These are phyloP conservation scores for Hypoxylon sp. DNA, from an alignment of 2,329 filamentous ascomycete genomes.

Conservation along the genomic window DNA sequence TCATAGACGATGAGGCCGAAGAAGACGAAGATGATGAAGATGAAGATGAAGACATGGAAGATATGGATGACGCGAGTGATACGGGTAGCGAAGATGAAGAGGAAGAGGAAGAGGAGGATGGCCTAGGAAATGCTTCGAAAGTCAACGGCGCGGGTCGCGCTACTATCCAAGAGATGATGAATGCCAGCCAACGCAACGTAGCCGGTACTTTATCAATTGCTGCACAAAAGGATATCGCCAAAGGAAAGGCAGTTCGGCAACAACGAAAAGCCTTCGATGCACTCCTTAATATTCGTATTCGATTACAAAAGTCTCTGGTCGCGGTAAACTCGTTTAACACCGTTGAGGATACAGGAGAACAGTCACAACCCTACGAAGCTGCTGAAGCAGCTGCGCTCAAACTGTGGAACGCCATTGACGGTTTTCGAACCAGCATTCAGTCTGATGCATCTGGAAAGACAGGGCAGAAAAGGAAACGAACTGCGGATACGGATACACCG, in stretches of 20 bases:
- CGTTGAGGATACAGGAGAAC: slow-evolving; percentile 58
- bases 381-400: slow-evolving; percentile 88
- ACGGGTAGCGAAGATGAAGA: slow-evolving; percentile 49
- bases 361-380: slow-evolving; percentile 72
- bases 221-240: slow-evolving; percentile 81
- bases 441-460: slow-evolving; percentile 58
- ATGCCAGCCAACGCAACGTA: slow-evolving; percentile 74
- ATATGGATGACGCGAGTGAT: slow-evolving; percentile 46
- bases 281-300: slow-evolving; percentile 89
- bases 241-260: slow-evolving; percentile 86
- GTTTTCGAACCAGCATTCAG: slow-evolving; percentile 72
- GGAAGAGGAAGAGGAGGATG: slow-evolving; percentile 52
- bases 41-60: slow-evolving; percentile 56
- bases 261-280: slow-evolving; percentile 90
- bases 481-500: slow-evolving; percentile 66
- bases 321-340: slow-evolving; percentile 79
- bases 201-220: slow-evolving; percentile 72
- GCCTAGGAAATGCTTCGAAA: slow-evolving; percentile 50
- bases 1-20: slow-evolving; percentile 46
- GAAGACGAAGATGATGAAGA: slow-evolving; percentile 53
- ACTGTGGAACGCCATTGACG: slow-evolving; percentile 84
- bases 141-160: slow-evolving; percentile 59
- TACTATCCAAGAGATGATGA: slow-evolving; percentile 76
- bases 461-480: slow-evolving; percentile 73
- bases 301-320: slow-evolving; percentile 90